These are phyloP conservation scores for Ganoderma lucidum DNA, from an alignment of 1,284 basidiomycete species.

Conservation along the genomic window DNA sequence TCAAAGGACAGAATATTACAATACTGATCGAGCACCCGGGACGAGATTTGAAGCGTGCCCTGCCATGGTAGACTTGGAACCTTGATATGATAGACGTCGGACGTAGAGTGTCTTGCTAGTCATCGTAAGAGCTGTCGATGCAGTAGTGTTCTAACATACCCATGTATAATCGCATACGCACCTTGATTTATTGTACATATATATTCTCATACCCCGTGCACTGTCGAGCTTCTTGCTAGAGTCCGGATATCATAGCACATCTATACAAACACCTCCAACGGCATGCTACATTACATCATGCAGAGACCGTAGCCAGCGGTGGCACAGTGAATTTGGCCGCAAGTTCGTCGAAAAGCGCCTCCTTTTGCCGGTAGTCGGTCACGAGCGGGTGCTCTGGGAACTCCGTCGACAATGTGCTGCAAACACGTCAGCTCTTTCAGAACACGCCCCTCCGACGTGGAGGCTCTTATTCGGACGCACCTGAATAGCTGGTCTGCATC, in stretches of 20 bases:
- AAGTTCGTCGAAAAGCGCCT: slow-evolving; percentile 74
- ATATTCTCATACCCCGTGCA: background rate
- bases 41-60: background rate
- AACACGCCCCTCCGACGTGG: slow-evolving; percentile 15
- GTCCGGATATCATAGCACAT: background rate
- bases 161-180: slow-evolving; percentile 7
- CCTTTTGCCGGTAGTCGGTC: slow-evolving; percentile 67
- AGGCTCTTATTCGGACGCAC: slow-evolving; percentile 52
- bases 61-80: background rate
- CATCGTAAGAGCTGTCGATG: background rate
- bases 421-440: background rate
- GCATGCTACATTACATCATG: slow-evolving; percentile 27
- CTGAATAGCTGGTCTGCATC: slow-evolving; percentile 73
- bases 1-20: slow-evolving; percentile 32
- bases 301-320: slow-evolving; percentile 51
- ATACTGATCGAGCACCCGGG: slow-evolving; percentile 30
- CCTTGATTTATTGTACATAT: background rate
- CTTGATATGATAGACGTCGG: background rate
- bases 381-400: slow-evolving; percentile 76
- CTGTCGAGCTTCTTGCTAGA: background rate
- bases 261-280: slow-evolving; percentile 10
- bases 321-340: slow-evolving; percentile 73
- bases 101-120: background rate
- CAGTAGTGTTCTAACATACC: background rate
- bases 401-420: slow-evolving; percentile 64